Percentiles rank a stretch among this genome's conserved stretches.
phyloP scores from a whole-genome alignment of 495 filamentous ascomycete genomes.

The Neurospora pannonica region DNA sequence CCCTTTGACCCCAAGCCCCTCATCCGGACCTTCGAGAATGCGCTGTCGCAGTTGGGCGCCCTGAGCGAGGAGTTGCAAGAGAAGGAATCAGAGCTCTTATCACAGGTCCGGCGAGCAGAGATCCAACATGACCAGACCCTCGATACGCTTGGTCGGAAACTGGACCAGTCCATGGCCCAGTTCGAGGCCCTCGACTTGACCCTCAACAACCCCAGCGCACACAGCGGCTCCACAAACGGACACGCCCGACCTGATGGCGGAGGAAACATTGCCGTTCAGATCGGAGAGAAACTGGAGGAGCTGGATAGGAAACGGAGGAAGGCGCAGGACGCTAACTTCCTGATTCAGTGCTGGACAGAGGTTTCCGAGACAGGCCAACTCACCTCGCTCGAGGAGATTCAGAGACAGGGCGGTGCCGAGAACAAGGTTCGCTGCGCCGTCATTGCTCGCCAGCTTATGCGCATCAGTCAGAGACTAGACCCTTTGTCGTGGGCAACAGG shows the following conservation, averaged over 20 bases:
- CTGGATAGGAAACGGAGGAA: constrained; percentile 83
- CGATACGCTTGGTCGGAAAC: constrained; percentile 71
- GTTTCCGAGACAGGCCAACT: constrained; percentile 79
- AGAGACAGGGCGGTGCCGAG: constrained; percentile 67
- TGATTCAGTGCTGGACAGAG: constrained; percentile 93
- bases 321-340: constrained; percentile 85
- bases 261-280: constrained; percentile 84
- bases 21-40: constrained; percentile 85
- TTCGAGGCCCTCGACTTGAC: constrained; percentile 83
- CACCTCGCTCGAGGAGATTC: constrained; percentile 68
- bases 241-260: constrained; percentile 52
- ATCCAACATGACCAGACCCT: constrained; percentile 83
- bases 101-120: constrained; percentile 83
- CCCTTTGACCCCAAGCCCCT: constrained; percentile 96
- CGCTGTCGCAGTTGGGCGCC: constrained; percentile 64
- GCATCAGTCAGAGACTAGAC: constrained; percentile 79
- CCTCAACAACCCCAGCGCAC: constrained; percentile 42
- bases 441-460: constrained; percentile 79
- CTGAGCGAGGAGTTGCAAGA: constrained; percentile 80
- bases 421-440: constrained; percentile 82
- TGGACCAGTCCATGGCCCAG: constrained; percentile 81
- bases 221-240: constrained; percentile 15
- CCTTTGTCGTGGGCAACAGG: constrained; percentile 58
- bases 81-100: constrained; percentile 81
- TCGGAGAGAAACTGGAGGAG: constrained; percentile 86